Conservation (phyloP, 2,329 filamentous ascomycete genomes). For the Ploettnerulaceae sp. region DNA sequence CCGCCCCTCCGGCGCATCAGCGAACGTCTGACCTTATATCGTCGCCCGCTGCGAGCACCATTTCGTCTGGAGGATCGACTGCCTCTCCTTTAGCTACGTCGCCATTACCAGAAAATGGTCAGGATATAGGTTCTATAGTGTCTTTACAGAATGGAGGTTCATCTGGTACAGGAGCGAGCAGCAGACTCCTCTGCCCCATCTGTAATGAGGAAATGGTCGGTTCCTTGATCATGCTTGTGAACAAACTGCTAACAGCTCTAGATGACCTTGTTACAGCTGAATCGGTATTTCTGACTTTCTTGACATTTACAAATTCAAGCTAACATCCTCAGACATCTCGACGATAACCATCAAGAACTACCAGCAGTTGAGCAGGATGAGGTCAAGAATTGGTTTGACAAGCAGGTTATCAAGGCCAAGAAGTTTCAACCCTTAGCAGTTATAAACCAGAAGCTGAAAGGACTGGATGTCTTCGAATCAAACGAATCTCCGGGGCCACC, state of each 20-base stretch:
- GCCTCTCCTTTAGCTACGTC: slow-evolving; percentile 49
- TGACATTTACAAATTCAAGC: slow-evolving; percentile 15
- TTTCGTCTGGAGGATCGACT: slow-evolving; percentile 73
- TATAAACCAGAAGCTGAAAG: slow-evolving; percentile 70
- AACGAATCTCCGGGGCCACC: slow-evolving; percentile 51
- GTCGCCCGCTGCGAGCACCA: slow-evolving; percentile 63
- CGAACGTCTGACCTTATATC: slow-evolving; percentile 38
- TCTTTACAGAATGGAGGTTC: slow-evolving; percentile 59
- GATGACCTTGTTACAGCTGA: slow-evolving; percentile 89
- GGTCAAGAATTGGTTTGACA: slow-evolving; percentile 74
- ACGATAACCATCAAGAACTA: slow-evolving; percentile 68
- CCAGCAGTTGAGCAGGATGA: slow-evolving; percentile 70
- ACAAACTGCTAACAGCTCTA: slow-evolving; percentile 38
- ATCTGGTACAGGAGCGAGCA: slow-evolving; percentile 49
- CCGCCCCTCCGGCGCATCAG: slow-evolving; percentile 41
- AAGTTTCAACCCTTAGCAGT: slow-evolving; percentile 69
- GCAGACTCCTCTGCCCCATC: slow-evolving; percentile 86
- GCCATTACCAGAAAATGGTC: slow-evolving; percentile 63
- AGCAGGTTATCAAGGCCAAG: slow-evolving; percentile 70
- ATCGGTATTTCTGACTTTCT: slow-evolving; percentile 49
- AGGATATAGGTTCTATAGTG: slow-evolving; percentile 78
- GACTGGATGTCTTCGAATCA: slow-evolving; percentile 70
- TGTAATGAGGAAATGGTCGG: slow-evolving; percentile 95
- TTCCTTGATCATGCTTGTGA: slow-evolving; percentile 1
- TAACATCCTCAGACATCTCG: slow-evolving; percentile 54